Conservation (phyloP, 306 rosid species). For the Mucuna pruriens region DNA sequence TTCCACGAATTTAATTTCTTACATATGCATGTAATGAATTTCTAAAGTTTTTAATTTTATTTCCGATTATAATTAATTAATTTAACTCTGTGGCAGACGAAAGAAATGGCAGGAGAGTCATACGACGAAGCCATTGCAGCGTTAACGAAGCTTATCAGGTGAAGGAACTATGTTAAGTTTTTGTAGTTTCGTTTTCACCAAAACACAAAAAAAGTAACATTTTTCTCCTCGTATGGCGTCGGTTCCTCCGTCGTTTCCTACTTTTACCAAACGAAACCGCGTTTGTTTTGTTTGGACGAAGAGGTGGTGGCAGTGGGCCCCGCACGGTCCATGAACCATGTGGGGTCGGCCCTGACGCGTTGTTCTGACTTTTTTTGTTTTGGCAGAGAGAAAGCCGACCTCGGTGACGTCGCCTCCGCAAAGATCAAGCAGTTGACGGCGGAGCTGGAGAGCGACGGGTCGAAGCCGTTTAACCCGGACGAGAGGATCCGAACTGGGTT, state of each 20-base stretch:
- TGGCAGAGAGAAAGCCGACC: constrained; percentile 58
- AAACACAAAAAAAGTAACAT: background rate
- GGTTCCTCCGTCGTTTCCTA: background rate
- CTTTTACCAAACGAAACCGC: background rate
- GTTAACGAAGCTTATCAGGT: constrained; percentile 80
- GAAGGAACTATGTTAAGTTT: background rate
- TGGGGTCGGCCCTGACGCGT: background rate
- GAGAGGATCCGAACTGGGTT: constrained; percentile 77
- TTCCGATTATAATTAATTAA: background rate
- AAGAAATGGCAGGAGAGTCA: constrained; percentile 71
- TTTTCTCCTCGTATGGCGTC: background rate
- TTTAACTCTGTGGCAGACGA: constrained; percentile 41
- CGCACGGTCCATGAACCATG: background rate
- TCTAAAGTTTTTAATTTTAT: background rate
- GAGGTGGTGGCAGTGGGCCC: background rate
- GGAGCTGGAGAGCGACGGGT: constrained; percentile 48
- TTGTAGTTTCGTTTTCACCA: background rate
- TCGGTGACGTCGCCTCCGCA: constrained; percentile 63
- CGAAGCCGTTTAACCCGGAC: constrained; percentile 51
- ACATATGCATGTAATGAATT: background rate
- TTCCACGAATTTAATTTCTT: background rate
- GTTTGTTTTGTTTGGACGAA: background rate
- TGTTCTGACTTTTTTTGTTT: background rate
- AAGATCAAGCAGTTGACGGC: constrained; percentile 73
- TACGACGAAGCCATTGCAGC: constrained; percentile 80